Percentiles rank a stretch among this genome's conserved stretches.
Evolutionary conservation across 345 rosid genomes (phyloP).

Genomic region (Eucalyptus curtisii): DNA sequence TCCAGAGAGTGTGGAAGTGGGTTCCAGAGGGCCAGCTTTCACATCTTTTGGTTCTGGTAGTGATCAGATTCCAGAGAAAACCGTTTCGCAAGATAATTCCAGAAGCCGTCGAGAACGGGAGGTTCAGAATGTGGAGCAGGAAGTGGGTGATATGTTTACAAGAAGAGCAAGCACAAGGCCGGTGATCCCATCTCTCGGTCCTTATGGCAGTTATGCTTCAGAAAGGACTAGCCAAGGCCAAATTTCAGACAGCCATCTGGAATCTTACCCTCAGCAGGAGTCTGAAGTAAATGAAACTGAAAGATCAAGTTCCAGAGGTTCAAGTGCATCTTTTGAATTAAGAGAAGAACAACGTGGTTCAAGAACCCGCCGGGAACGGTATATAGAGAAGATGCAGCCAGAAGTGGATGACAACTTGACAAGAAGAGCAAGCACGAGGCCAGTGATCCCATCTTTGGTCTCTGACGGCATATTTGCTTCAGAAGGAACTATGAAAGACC

Average conservation of each 20-base stretch:
- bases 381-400: background rate
- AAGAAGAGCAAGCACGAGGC: background rate
- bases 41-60: background rate
- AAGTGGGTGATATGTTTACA: background rate
- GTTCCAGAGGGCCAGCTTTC: background rate
- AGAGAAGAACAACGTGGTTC: background rate
- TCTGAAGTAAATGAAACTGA: constrained; percentile 12
- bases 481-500: constrained; percentile 2
- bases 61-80: background rate
- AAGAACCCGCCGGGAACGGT: background rate
- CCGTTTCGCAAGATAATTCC: background rate
- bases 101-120: constrained; percentile 7
- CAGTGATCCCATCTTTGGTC: constrained; percentile 11
- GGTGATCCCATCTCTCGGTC: background rate
- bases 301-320: constrained; percentile 13
- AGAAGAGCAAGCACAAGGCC: background rate
- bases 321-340: background rate
- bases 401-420: background rate
- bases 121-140: constrained; percentile 4
- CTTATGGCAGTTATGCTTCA: constrained; percentile 18
- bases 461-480: constrained; percentile 17
- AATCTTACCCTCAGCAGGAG: constrained; percentile 5
- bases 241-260: constrained; percentile 6
- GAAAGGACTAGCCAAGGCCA: constrained; percentile 12
- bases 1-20: constrained; percentile 5